Conservation (phyloP, 2,329 filamentous ascomycete genomes). For the Exophiala spinifera region DNA sequence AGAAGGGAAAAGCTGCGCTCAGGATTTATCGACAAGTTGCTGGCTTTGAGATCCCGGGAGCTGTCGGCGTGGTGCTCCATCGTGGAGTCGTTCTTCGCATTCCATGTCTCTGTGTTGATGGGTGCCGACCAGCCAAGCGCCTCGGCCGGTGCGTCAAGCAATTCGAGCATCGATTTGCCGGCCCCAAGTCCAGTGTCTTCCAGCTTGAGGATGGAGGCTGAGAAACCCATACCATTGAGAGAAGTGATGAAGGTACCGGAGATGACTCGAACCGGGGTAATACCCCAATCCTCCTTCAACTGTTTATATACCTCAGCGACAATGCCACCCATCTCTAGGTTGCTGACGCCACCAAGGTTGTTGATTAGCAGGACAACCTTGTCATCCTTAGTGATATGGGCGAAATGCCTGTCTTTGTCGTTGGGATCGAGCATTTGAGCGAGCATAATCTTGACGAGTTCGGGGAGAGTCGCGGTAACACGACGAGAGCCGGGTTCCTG, state of each 20-base stretch:
- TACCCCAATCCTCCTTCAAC: constrained; percentile 55
- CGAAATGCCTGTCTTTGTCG: constrained; percentile 63
- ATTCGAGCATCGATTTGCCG: constrained; percentile 58
- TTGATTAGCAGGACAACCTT: constrained; percentile 65
- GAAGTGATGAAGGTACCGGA: constrained; percentile 70
- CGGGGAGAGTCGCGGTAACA: constrained; percentile 47
- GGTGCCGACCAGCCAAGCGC: constrained; percentile 65
- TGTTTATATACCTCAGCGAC: constrained; percentile 64
- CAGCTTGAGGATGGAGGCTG: constrained; percentile 63
- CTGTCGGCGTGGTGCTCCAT: constrained; percentile 42
- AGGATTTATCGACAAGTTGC: constrained; percentile 54
- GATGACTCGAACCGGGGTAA: constrained; percentile 60
- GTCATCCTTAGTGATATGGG: constrained; percentile 56
- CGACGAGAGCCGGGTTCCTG: constrained; percentile 49
- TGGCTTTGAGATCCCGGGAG: constrained; percentile 48
- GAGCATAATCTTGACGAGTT: constrained; percentile 61
- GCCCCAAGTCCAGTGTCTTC: constrained; percentile 56
- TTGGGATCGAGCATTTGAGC: constrained; percentile 60
- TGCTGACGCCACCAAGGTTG: constrained; percentile 67
- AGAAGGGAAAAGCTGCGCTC: constrained; percentile 52
- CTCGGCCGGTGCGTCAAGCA: constrained; percentile 66
- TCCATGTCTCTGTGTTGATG: constrained; percentile 59
- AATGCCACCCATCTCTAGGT: constrained; percentile 64
- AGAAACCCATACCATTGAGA: constrained; percentile 69
- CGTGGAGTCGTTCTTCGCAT: constrained; percentile 44